Percentiles rank a stretch among this genome's conserved stretches.
phyloP scores from a whole-genome alignment of 805 yeast species.

The Myxozyma melibiosi region DNA sequence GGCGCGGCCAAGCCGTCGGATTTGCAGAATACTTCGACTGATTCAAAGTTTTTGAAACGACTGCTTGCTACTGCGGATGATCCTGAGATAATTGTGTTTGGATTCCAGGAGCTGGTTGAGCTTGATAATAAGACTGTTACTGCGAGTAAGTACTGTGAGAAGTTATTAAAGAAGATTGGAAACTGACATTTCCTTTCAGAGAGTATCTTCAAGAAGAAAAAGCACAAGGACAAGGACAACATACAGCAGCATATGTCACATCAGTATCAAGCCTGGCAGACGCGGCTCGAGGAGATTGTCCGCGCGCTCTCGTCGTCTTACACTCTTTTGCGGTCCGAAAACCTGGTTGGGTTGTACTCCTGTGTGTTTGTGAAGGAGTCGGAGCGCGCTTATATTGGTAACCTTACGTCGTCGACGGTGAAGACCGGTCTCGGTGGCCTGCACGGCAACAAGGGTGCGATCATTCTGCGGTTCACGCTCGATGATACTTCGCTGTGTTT shows the following conservation, averaged over 20 bases:
- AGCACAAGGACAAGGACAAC: constrained; percentile 50
- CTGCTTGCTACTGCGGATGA: constrained; percentile 39
- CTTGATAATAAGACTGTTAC: constrained; percentile 80
- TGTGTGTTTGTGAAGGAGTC: constrained; percentile 65
- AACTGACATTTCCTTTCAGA: constrained; percentile 54
- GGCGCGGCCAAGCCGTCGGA: constrained; percentile 45
- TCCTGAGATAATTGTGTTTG: constrained; percentile 77
- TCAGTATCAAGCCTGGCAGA: constrained; percentile 41
- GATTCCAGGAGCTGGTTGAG: constrained; percentile 88
- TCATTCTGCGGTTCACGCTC: constrained; percentile 66
- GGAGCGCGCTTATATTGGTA: constrained; percentile 55
- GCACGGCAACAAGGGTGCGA: constrained; percentile 74
- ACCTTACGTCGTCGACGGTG: constrained; percentile 70
- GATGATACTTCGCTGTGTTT: constrained; percentile 74
- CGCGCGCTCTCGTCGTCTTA: constrained; percentile 44
- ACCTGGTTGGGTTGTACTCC: constrained; percentile 80
- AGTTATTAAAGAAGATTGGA: background rate
- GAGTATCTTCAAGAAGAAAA: constrained; percentile 46
- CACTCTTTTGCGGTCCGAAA: constrained; percentile 68
- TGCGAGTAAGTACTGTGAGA: constrained; percentile 48
- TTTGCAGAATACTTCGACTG: constrained; percentile 33
- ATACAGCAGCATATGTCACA: constrained; percentile 44
- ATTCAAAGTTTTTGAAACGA: constrained; percentile 31
- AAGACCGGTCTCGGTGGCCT: constrained; percentile 95
- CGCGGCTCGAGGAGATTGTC: constrained; percentile 33